Evolutionary conservation across 2,329 filamentous ascomycete genomes (phyloP).

Genomic region (Trichoderma lentiforme): DNA sequence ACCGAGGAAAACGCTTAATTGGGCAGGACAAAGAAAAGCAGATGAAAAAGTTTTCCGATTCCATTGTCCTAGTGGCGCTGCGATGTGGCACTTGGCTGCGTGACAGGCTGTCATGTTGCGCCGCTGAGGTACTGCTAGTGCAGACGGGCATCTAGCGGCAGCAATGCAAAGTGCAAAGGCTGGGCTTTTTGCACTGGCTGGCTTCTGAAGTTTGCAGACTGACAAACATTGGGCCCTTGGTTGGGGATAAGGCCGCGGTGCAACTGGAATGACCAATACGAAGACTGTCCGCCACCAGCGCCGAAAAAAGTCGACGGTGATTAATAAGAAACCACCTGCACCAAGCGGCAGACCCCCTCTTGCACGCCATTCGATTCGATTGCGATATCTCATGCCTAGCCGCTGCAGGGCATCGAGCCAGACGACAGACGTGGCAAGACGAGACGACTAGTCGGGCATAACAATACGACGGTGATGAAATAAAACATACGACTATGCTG

Average conservation of each 20-base stretch:
- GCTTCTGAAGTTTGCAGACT: neutral
- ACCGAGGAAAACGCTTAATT: neutral
- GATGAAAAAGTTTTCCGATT: neutral
- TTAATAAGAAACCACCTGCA: neutral
- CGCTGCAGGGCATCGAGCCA: neutral
- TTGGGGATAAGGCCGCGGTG: constrained; percentile 5
- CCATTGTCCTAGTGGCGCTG: neutral
- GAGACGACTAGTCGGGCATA: neutral
- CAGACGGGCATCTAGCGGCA: neutral
- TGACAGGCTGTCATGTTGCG: constrained; percentile 15
- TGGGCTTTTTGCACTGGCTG: neutral
- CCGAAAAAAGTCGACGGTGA: neutral
- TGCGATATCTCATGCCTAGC: neutral
- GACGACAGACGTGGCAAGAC: constrained; percentile 8
- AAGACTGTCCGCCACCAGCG: neutral
- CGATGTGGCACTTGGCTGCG: constrained; percentile 8
- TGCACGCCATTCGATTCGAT: neutral
- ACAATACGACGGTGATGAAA: constrained; percentile 1
- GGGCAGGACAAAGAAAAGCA: neutral
- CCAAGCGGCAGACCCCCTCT: neutral
- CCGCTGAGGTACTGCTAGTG: constrained; percentile 2
- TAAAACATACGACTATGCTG: constrained; percentile 6
- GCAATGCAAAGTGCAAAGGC: neutral
- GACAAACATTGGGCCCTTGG: constrained; percentile 3
- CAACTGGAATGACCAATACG: constrained; percentile 11